Conservation (phyloP, 208 protist genomes). For the Crithidia sp. region DNA sequence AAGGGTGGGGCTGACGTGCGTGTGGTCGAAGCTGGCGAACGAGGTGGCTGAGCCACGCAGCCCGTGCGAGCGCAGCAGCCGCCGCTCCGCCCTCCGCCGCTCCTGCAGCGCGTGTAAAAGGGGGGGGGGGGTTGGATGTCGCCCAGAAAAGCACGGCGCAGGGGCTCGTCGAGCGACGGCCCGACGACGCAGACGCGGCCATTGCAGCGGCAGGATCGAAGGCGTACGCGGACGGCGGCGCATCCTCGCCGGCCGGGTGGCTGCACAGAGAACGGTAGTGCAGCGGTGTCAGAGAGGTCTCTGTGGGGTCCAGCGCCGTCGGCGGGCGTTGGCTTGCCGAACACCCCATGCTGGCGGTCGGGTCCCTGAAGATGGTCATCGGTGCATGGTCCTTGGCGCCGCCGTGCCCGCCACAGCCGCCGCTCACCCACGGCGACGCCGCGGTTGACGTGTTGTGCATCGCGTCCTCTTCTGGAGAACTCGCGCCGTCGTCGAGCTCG, state of each 20-base stretch:
- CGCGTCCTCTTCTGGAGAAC: too few species aligned
- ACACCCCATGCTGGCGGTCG: neutral
- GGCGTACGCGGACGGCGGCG: neutral
- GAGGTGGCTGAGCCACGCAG: neutral
- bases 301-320: constrained; percentile 19
- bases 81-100: constrained; percentile 22
- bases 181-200: too few species aligned
- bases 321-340: neutral
- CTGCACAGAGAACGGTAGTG: constrained; percentile 26
- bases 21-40: constrained; percentile 5
- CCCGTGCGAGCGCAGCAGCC: constrained; percentile 15
- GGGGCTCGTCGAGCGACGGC: too few species aligned
- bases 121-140: neutral
- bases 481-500: constrained; percentile 38
- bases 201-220: constrained; percentile 1
- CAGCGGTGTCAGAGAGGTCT: constrained; percentile 28
- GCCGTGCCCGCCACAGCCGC: too few species aligned
- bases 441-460: neutral
- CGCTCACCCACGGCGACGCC: neutral
- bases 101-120: constrained; percentile 15
- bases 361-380: neutral
- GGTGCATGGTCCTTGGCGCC: too few species aligned
- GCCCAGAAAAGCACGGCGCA: too few species aligned
- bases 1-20: too few species aligned
- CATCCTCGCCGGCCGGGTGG: constrained; percentile 4